Percentiles rank a stretch among this genome's conserved stretches.
These are phyloP conservation scores for Cornus kousa DNA, from an alignment of 148 eudicot species.

Conservation along the genomic window DNA sequence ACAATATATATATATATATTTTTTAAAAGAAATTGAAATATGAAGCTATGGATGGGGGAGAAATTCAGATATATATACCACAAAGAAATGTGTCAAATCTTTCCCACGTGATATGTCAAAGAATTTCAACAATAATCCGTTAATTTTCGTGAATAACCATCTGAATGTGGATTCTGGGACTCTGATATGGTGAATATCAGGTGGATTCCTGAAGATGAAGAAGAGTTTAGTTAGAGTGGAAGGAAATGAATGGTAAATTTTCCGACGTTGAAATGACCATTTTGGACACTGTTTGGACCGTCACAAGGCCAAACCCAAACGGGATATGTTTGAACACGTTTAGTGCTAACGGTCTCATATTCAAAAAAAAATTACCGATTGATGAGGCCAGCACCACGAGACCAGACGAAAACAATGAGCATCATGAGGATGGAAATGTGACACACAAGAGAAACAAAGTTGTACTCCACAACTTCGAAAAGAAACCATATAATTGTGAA, in stretches of 20 bases:
- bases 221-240: background rate
- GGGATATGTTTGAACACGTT: background rate
- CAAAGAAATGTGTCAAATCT: conserved; percentile 43
- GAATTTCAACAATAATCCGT: conserved; percentile 30
- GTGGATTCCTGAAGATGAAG: conserved; percentile 45
- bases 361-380: conserved; percentile 30
- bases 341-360: background rate
- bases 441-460: conserved; percentile 48
- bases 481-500: conserved; percentile 58
- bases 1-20: too few relatives aligned
- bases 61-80: conserved; percentile 31
- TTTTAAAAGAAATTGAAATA: background rate
- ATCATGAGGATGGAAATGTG: conserved; percentile 46
- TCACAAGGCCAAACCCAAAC: too few relatives aligned
- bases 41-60: background rate
- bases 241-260: too few relatives aligned
- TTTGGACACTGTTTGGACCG: too few relatives aligned
- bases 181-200: conserved; percentile 35
- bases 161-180: conserved; percentile 45
- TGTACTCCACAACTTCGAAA: conserved; percentile 65
- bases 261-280: background rate
- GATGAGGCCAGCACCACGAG: conserved; percentile 38
- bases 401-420: conserved; percentile 47
- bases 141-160: conserved; percentile 35
- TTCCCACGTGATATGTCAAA: conserved; percentile 55